Percentiles rank a stretch among this genome's conserved stretches.
phyloP scores from a whole-genome alignment of 805 yeast genomes.

The Kluyveromyces wickerhamii region DNA sequence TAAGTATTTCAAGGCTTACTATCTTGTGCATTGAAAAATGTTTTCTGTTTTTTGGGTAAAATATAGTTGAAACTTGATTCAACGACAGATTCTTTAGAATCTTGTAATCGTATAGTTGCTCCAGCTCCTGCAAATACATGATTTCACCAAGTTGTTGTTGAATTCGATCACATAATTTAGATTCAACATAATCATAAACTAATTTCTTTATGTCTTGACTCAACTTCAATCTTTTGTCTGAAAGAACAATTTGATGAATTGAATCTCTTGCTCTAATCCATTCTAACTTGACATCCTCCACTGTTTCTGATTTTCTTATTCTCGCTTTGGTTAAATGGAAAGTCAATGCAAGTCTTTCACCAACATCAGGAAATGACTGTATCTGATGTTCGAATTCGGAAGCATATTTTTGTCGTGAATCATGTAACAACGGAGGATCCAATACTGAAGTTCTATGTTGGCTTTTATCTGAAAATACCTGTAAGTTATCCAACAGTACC shows the following conservation, averaged over 20 bases:
- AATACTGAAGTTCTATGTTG: background rate
- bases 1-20: constrained; percentile 33
- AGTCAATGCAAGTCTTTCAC: constrained; percentile 1
- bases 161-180: constrained; percentile 54
- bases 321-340: constrained; percentile 3
- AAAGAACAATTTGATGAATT: background rate
- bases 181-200: constrained; percentile 65
- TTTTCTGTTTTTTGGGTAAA: constrained; percentile 31
- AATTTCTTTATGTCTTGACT: constrained; percentile 37
- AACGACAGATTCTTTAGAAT: constrained; percentile 31
- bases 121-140: constrained; percentile 16
- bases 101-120: constrained; percentile 18
- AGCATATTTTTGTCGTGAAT: constrained; percentile 1
- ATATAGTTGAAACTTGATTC: constrained; percentile 38
- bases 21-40: constrained; percentile 25
- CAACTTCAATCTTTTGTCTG: constrained; percentile 12
- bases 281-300: background rate
- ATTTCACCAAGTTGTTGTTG: constrained; percentile 43
- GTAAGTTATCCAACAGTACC: constrained; percentile 14
- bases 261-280: background rate
- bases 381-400: constrained; percentile 8
- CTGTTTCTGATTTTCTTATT: background rate
- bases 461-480: constrained; percentile 4
- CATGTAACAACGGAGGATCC: constrained; percentile 5
- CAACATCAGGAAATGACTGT: constrained; percentile 1